These are phyloP conservation scores for Eutrema japonicum DNA, from an alignment of 345 rosid genomes.

Conservation along the genomic window DNA sequence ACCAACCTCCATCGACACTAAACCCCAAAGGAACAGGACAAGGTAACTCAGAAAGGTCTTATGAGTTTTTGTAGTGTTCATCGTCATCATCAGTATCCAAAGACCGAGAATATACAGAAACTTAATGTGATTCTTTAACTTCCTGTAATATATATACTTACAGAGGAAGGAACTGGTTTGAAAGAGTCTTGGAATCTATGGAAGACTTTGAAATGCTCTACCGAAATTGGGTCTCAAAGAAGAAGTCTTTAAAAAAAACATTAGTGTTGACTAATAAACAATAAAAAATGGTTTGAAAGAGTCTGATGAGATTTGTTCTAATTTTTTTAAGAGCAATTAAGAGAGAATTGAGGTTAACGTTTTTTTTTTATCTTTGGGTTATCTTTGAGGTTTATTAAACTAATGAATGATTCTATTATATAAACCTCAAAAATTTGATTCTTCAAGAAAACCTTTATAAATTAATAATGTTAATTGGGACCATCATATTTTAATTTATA, in stretches of 20 bases:
- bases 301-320: neutral
- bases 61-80: slow-evolving; percentile 3
- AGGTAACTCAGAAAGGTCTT: slow-evolving; percentile 15
- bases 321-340: no score
- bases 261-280: neutral
- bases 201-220: neutral
- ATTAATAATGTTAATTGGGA: no score
- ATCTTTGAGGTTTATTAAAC: no score
- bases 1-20: slow-evolving; percentile 20
- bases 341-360: no score
- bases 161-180: neutral
- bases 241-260: neutral
- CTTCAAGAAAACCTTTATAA: no score
- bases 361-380: no score
- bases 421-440: no score
- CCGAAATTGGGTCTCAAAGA: neutral
- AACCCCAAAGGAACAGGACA: neutral
- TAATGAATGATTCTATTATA: no score
- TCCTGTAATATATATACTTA: neutral
- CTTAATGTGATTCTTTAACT: slow-evolving; percentile 3
- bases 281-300: slow-evolving; percentile 17
- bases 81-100: slow-evolving; percentile 10
- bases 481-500: no score
- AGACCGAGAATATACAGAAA: neutral
- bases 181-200: neutral